Conservation (phyloP, 768 basidiomycete species). For the Plicaturopsis crispa region DNA sequence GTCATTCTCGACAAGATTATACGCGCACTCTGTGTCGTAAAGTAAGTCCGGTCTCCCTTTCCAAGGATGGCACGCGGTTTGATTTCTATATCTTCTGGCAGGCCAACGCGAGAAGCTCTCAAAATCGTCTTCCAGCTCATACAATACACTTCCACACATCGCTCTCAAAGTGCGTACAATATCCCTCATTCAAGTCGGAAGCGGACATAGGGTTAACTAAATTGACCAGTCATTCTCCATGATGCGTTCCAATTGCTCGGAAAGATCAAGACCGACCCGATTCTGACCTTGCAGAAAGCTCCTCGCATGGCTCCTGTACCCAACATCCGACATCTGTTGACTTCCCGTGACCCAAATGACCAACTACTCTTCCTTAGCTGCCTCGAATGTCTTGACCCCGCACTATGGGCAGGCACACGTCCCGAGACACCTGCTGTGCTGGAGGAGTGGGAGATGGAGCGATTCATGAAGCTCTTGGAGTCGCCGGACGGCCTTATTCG, state of each 20-base stretch:
- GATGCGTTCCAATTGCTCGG: conserved; percentile 26
- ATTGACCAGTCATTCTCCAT: conserved; percentile 19
- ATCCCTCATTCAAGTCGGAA: background rate
- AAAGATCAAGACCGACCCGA: conserved; percentile 12
- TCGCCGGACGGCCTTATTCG: conserved; percentile 52
- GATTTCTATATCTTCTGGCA: conserved; percentile 2
- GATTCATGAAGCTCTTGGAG: conserved; percentile 60
- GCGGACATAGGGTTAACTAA: too few relatives aligned
- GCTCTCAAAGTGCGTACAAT: conserved; percentile 14
- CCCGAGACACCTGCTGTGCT: conserved; percentile 43
- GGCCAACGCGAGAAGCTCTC: conserved; percentile 17
- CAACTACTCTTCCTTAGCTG: conserved; percentile 63
- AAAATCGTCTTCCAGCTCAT: conserved; percentile 18
- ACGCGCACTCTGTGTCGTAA: conserved; percentile 17
- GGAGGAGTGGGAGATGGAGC: conserved; percentile 69
- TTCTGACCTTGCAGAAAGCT: conserved; percentile 10
- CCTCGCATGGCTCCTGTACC: conserved; percentile 24
- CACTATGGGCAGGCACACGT: conserved; percentile 62
- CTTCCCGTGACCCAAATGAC: conserved; percentile 50
- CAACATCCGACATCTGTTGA: conserved; percentile 49
- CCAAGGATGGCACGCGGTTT: too few relatives aligned
- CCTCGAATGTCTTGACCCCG: conserved; percentile 47
- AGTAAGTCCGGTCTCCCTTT: conserved; percentile 19
- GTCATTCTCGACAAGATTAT: conserved; percentile 18
- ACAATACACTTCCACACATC: conserved; percentile 14